Evolutionary conservation across 192 early-diverging fungal genomes (phyloP).

Genomic region (Rhizophagus prolifer): DNA sequence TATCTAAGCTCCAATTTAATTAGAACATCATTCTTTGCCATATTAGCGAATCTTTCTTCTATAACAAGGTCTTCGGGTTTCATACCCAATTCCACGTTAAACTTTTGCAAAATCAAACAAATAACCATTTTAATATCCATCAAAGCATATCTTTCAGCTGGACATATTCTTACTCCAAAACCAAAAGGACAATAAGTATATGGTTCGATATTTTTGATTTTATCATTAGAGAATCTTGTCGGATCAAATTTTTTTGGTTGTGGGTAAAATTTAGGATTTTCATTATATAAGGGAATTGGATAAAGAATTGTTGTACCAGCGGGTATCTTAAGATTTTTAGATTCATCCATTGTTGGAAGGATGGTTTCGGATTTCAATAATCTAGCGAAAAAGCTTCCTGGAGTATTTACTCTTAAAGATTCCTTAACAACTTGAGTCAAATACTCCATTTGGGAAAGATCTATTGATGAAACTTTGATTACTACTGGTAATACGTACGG

Average conservation of each 20-base stretch:
- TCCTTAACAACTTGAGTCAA: slow-evolving; percentile 19
- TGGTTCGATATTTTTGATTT: neutral
- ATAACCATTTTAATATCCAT: neutral
- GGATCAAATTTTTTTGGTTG: slow-evolving; percentile 10
- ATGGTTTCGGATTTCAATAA: neutral
- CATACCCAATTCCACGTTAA: slow-evolving; percentile 4
- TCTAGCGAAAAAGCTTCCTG: neutral
- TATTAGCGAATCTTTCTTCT: slow-evolving; percentile 13
- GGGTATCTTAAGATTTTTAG: neutral
- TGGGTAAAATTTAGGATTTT: neutral
- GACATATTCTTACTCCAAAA: slow-evolving; percentile 13
- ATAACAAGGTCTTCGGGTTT: neutral
- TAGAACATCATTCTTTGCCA: slow-evolving; percentile 20
- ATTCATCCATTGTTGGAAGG: neutral
- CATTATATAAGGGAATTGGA: slow-evolving; percentile 7
- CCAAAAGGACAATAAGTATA: slow-evolving; percentile 15
- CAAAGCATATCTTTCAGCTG: slow-evolving; percentile 4
- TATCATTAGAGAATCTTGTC: neutral
- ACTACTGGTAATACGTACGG: neutral
- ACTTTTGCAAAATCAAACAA: slow-evolving; percentile 13
- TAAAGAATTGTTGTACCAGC: neutral
- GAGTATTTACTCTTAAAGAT: neutral
- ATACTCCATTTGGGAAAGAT: slow-evolving; percentile 8
- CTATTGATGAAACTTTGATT: neutral
- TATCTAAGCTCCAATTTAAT: neutral